phyloP scores from a whole-genome alignment of 495 filamentous ascomycete species.

The Hypoxylon lienhwacheense region DNA sequence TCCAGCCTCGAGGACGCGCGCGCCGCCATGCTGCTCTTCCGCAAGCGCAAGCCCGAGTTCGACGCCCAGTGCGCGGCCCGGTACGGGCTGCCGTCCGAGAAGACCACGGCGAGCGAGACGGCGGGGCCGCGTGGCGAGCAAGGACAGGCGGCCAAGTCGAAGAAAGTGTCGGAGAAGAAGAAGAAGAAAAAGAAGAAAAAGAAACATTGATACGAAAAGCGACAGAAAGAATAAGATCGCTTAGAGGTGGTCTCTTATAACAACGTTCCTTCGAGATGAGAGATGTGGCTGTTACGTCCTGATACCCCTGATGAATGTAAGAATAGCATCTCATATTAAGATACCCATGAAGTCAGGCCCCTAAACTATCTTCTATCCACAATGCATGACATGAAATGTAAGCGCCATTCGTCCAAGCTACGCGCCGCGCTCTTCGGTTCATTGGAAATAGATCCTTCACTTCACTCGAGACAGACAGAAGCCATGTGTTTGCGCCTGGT shows the following conservation, averaged over 20 bases:
- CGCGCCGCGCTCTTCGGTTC: no score
- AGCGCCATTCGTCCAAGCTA: no score
- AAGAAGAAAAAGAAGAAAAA: constrained; percentile 42
- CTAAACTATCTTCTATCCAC: not conserved
- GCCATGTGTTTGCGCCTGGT: no score
- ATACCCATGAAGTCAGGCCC: not conserved
- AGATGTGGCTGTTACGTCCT: not conserved
- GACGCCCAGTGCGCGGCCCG: constrained; percentile 71
- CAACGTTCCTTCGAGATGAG: no score
- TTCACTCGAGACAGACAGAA: no score
- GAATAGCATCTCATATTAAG: not conserved
- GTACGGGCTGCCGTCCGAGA: constrained; percentile 55
- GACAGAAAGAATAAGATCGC: not conserved
- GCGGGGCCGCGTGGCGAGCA: constrained; percentile 42
- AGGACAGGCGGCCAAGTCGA: constrained; percentile 54
- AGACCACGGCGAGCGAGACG: constrained; percentile 44
- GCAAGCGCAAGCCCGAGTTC: constrained; percentile 76
- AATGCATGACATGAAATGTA: no score
- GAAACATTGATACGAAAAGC: constrained; percentile 6
- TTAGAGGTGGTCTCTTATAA: not conserved
- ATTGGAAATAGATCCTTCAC: no score
- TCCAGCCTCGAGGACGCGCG: constrained; percentile 81
- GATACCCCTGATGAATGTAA: no score
- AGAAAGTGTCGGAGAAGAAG: constrained; percentile 33
- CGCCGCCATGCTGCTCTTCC: constrained; percentile 84